Evolutionary conservation across 2,329 filamentous ascomycete genomes (phyloP).

Genomic region (Seiridium unicorne): DNA sequence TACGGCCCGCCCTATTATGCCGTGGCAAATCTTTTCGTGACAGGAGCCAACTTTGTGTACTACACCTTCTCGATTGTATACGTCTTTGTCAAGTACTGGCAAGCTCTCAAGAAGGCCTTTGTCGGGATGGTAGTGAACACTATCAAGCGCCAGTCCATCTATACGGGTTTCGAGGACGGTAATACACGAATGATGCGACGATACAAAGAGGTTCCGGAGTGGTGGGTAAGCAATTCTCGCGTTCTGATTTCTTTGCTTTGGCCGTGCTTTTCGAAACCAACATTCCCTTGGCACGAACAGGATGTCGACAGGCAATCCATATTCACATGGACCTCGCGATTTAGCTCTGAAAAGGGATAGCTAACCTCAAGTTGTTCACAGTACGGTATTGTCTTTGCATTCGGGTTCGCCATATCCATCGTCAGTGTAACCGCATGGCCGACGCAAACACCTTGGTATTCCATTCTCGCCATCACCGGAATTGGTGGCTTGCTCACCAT

Average conservation of each 20-base stretch:
- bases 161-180: slow-evolving; percentile 37
- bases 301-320: too few species aligned
- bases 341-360: neutral
- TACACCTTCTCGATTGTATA: slow-evolving; percentile 28
- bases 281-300: too few species aligned
- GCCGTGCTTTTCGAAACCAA: too few species aligned
- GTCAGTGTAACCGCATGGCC: slow-evolving; percentile 37
- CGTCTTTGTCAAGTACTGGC: slow-evolving; percentile 32
- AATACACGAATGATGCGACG: slow-evolving; percentile 40
- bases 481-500: slow-evolving; percentile 44
- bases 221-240: slow-evolving; percentile 31
- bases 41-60: slow-evolving; percentile 27
- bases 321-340: too few species aligned
- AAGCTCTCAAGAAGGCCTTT: slow-evolving; percentile 31
- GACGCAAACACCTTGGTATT: slow-evolving; percentile 46
- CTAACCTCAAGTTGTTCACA: neutral
- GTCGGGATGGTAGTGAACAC: slow-evolving; percentile 18
- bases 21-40: slow-evolving; percentile 27
- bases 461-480: slow-evolving; percentile 46
- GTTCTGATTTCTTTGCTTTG: too few species aligned
- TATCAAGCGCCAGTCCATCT: slow-evolving; percentile 8
- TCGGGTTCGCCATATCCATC: slow-evolving; percentile 38
- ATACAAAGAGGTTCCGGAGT: slow-evolving; percentile 40
- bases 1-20: slow-evolving; percentile 24
- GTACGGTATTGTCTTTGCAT: slow-evolving; percentile 33